phyloP scores from a whole-genome alignment of 202 grass and related monocot species.

The Brachypodium distachyon region DNA sequence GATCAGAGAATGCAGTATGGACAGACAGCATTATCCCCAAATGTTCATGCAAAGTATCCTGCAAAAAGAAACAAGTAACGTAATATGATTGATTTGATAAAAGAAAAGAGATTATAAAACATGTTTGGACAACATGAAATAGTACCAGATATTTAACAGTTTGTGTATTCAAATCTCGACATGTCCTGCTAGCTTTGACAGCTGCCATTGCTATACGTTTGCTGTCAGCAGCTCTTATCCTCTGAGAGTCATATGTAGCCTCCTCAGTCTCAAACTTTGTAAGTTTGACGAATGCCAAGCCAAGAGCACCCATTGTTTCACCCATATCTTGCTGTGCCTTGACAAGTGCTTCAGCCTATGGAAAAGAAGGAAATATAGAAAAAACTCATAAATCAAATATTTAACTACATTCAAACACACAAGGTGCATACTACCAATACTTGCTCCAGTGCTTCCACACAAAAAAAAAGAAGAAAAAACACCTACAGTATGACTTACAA shows the following conservation, averaged over 20 bases:
- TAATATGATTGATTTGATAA: background rate
- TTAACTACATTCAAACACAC: background rate
- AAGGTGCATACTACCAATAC: background rate
- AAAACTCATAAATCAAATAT: background rate
- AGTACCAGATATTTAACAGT: conserved; percentile 93
- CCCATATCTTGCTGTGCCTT: conserved; percentile 97
- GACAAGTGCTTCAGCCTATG: conserved; percentile 81
- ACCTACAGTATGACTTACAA: background rate
- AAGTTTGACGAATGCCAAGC: conserved; percentile 89
- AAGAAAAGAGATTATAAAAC: conserved; percentile 10
- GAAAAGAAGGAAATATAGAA: background rate
- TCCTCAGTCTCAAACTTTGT: conserved; percentile 91
- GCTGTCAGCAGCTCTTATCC: conserved; percentile 68
- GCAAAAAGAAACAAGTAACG: conserved; percentile 12
- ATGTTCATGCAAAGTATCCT: conserved; percentile 93
- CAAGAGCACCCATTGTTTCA: conserved; percentile 95
- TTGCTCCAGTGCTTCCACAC: background rate
- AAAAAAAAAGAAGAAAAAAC: no score
- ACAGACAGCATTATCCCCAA: conserved; percentile 88
- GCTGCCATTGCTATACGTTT: conserved; percentile 79
- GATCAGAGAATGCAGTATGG: conserved; percentile 80
- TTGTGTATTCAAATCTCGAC: conserved; percentile 93
- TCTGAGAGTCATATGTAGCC: conserved; percentile 69
- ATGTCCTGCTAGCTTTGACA: conserved; percentile 93
- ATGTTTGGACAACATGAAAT: background rate